Evolutionary conservation across 352 stramenopile genomes (phyloP).

Genomic region (Phytopythium sindhum): DNA sequence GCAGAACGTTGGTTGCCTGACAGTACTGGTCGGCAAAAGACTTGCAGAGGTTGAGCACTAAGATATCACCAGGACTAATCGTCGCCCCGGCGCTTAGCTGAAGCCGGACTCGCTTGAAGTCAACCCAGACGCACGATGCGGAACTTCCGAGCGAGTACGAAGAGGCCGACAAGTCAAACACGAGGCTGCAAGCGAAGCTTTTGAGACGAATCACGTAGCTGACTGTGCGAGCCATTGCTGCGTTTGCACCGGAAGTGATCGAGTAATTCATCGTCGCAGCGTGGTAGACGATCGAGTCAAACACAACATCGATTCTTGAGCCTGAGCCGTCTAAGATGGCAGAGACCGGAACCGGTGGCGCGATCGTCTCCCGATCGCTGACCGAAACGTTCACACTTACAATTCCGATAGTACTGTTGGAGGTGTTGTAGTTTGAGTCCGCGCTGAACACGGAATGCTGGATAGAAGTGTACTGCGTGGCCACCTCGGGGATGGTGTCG

Average conservation of each 20-base stretch:
- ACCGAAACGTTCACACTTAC: slow-evolving; percentile 46
- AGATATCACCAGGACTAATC: slow-evolving; percentile 30
- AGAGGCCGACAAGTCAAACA: slow-evolving; percentile 35
- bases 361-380: slow-evolving; percentile 56
- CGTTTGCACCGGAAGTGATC: not conserved
- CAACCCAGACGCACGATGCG: slow-evolving; percentile 47
- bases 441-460: slow-evolving; percentile 36
- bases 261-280: slow-evolving; percentile 54
- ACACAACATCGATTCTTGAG: slow-evolving; percentile 46
- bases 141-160: slow-evolving; percentile 38
- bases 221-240: slow-evolving; percentile 5
- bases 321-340: slow-evolving; percentile 53
- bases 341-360: slow-evolving; percentile 44
- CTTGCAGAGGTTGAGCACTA: slow-evolving; percentile 52
- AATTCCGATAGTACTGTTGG: slow-evolving; percentile 42
- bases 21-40: slow-evolving; percentile 46
- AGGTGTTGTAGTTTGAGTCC: slow-evolving; percentile 63
- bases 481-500: slow-evolving; percentile 50
- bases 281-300: slow-evolving; percentile 70
- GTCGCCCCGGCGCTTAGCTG: slow-evolving; percentile 41
- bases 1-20: slow-evolving; percentile 38
- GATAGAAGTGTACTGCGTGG: slow-evolving; percentile 57
- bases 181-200: slow-evolving; percentile 42
- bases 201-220: slow-evolving; percentile 33
- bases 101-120: slow-evolving; percentile 48